phyloP scores from a whole-genome alignment of 2,329 filamentous ascomycete species.

The Penicillium freii region DNA sequence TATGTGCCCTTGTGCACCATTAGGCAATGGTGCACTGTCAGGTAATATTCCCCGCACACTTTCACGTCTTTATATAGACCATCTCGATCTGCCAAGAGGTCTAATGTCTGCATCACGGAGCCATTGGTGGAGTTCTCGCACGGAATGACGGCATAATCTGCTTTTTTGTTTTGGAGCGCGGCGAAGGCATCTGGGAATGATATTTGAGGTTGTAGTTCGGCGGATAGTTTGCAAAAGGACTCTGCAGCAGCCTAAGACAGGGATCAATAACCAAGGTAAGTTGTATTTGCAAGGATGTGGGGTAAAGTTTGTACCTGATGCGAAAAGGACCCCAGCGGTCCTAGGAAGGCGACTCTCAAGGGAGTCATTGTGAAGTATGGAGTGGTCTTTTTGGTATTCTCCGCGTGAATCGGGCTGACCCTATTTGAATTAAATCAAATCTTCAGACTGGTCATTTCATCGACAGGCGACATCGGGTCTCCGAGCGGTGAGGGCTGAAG shows the following conservation, averaged over 20 bases:
- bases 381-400: neutral
- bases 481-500: constrained; percentile 19
- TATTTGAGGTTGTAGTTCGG: constrained; percentile 34
- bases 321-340: constrained; percentile 65
- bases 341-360: constrained; percentile 55
- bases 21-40: constrained; percentile 85
- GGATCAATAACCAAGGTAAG: constrained; percentile 2
- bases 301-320: constrained; percentile 56
- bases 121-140: constrained; percentile 97
- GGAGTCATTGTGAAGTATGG: constrained; percentile 21
- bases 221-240: constrained; percentile 43
- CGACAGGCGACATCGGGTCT: constrained; percentile 4
- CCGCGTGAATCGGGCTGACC: neutral
- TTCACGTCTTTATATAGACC: constrained; percentile 64
- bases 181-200: constrained; percentile 68
- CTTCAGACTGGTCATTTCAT: neutral
- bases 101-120: constrained; percentile 83
- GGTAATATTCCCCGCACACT: constrained; percentile 80
- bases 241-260: constrained; percentile 53
- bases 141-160: constrained; percentile 76
- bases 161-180: constrained; percentile 65
- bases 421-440: neutral
- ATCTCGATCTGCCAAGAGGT: constrained; percentile 77
- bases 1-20: constrained; percentile 50
- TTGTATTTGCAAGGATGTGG: constrained; percentile 22